Evolutionary conservation across 2,329 filamentous ascomycete species (phyloP).

Genomic region (Cephalotrichum gorgonifer): DNA sequence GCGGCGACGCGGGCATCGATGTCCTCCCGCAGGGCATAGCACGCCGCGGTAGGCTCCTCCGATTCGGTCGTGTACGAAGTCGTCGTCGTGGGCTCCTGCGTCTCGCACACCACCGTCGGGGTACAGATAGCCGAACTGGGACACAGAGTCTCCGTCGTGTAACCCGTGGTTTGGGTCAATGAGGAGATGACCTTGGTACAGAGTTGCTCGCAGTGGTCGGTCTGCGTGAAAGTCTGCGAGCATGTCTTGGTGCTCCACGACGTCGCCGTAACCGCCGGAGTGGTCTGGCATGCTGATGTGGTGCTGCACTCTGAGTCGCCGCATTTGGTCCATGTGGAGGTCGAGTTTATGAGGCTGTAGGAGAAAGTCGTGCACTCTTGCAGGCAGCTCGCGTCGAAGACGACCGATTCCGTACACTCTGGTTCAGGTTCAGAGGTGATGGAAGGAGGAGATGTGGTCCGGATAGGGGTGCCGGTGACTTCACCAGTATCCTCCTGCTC

Average conservation of each 20-base stretch:
- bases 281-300: neutral
- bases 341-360: neutral
- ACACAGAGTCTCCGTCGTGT: constrained; percentile 2
- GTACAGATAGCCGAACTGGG: neutral
- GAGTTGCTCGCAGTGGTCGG: neutral
- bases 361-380: constrained; percentile 3
- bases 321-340: constrained; percentile 2
- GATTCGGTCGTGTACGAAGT: constrained; percentile 1
- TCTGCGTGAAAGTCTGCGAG: constrained; percentile 1
- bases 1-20: neutral
- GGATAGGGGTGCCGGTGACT: no score
- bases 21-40: neutral
- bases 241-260: constrained; percentile 1
- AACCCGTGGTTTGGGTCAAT: neutral
- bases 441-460: neutral
- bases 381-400: constrained; percentile 1
- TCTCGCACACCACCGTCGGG: constrained; percentile 1
- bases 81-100: neutral
- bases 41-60: neutral
- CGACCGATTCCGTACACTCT: neutral
- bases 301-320: neutral
- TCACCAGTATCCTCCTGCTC: no score
- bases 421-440: neutral
- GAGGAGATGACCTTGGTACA: constrained; percentile 2
- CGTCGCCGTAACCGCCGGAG: neutral